Conservation (phyloP, 352 stramenopile genomes). For the Globisporangium solare region DNA sequence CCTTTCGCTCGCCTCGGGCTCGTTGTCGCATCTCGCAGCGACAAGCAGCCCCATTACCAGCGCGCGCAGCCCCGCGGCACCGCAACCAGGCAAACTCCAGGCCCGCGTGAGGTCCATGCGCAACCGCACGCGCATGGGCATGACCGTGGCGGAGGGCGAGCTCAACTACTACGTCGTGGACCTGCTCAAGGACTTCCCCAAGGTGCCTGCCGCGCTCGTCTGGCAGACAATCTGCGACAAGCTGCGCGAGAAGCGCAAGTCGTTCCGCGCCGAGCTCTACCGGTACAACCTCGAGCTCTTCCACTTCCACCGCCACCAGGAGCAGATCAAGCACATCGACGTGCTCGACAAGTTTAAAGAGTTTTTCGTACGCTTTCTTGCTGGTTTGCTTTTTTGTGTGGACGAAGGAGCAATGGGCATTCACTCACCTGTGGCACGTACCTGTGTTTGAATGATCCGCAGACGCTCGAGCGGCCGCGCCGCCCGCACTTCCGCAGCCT, state of each 20-base stretch:
- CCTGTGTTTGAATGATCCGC: background rate
- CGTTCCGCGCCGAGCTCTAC: slow-evolving; percentile 58
- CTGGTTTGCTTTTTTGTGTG: too few species aligned
- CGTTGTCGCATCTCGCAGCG: background rate
- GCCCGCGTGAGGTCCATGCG: slow-evolving; percentile 24
- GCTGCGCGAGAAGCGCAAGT: slow-evolving; percentile 52
- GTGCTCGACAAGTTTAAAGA: slow-evolving; percentile 66
- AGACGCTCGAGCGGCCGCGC: slow-evolving; percentile 38
- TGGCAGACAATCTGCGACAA: slow-evolving; percentile 47
- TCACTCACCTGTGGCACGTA: too few species aligned
- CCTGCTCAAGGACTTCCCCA: slow-evolving; percentile 50
- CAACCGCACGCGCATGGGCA: slow-evolving; percentile 18
- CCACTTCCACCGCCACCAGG: slow-evolving; percentile 50
- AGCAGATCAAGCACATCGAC: slow-evolving; percentile 40
- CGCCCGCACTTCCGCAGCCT: slow-evolving; percentile 58
- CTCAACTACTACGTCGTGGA: slow-evolving; percentile 65
- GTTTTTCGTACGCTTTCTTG: slow-evolving; percentile 70
- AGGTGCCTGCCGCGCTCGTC: slow-evolving; percentile 34
- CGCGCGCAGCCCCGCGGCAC: background rate
- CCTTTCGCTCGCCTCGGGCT: slow-evolving; percentile 2
- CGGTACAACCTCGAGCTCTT: slow-evolving; percentile 51
- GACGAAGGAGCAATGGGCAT: too few species aligned
- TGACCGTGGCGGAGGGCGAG: slow-evolving; percentile 29
- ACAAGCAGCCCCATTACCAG: background rate
- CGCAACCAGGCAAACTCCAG: slow-evolving; percentile 19